Evolutionary conservation across 2,329 filamentous ascomycete species (phyloP).

Genomic region (Pseudogymnoascus sp.): DNA sequence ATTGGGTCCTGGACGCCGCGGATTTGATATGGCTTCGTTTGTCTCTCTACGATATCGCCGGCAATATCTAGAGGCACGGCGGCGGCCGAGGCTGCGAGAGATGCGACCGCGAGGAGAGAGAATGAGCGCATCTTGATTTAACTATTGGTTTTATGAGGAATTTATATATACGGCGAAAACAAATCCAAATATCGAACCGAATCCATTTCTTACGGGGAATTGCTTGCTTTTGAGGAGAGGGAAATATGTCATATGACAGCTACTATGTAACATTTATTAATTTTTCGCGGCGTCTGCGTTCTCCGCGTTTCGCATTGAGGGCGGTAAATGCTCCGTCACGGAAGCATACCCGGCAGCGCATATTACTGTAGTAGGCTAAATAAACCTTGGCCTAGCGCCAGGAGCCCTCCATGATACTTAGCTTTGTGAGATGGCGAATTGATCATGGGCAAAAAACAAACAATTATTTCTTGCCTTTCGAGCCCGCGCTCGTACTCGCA

Average conservation of each 20-base stretch:
- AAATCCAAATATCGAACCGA: not conserved
- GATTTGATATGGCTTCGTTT: conserved; percentile 36
- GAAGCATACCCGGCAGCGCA: not conserved
- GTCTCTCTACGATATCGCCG: not conserved
- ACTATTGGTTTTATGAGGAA: not conserved
- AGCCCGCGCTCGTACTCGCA: not conserved
- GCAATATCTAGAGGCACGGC: not conserved
- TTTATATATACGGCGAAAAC: not conserved
- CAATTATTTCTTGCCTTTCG: not conserved
- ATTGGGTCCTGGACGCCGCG: conserved; percentile 43
- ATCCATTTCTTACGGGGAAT: not conserved
- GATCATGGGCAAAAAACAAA: no score
- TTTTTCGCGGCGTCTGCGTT: not conserved
- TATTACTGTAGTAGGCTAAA: not conserved
- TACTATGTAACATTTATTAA: not conserved
- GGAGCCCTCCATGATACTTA: not conserved
- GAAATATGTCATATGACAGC: not conserved
- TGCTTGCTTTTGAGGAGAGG: not conserved
- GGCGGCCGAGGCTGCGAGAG: not conserved
- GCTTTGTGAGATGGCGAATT: no score
- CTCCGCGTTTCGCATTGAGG: conserved; percentile 5
- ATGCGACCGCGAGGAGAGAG: not conserved
- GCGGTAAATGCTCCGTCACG: not conserved
- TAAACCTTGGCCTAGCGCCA: not conserved
- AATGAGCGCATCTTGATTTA: not conserved